phyloP scores from a whole-genome alignment of 108 stramenopile genomes.

The Pseudonitzschia multiseries region DNA sequence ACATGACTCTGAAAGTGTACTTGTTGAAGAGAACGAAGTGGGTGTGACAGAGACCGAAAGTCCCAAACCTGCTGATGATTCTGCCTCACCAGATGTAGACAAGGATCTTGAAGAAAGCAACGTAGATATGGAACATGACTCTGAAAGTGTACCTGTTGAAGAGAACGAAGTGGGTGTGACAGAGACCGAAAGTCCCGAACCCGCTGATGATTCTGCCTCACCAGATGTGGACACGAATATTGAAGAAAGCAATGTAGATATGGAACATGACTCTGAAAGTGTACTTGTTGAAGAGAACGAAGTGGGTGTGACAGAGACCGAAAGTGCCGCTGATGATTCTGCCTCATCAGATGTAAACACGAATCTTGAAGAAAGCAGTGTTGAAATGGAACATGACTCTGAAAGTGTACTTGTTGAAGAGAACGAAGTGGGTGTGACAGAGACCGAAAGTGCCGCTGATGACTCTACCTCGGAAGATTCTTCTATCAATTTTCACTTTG shows the following conservation, averaged over 20 bases:
- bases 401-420: not conserved
- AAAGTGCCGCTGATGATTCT: too few species aligned
- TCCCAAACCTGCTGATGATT: not conserved
- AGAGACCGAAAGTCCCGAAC: too few species aligned
- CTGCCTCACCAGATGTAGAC: not conserved
- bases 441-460: not conserved
- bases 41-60: too few species aligned
- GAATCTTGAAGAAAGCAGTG: not conserved
- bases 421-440: not conserved
- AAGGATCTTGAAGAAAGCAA: not conserved
- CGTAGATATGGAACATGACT: not conserved
- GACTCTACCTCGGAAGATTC: not conserved
- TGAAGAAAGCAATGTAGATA: not conserved
- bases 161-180: too few species aligned
- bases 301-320: too few species aligned
- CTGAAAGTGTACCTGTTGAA: not conserved
- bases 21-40: too few species aligned
- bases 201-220: not conserved
- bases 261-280: not conserved
- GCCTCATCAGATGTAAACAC: too few species aligned
- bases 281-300: not conserved
- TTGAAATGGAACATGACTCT: not conserved
- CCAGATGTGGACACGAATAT: too few species aligned
- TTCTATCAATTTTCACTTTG: too few species aligned
- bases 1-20: not conserved